Evolutionary conservation across 495 filamentous ascomycete genomes (phyloP), one percentile per base, ranked within the genome.

Genomic region (Aspergillus sclerotioniger): DNA sequence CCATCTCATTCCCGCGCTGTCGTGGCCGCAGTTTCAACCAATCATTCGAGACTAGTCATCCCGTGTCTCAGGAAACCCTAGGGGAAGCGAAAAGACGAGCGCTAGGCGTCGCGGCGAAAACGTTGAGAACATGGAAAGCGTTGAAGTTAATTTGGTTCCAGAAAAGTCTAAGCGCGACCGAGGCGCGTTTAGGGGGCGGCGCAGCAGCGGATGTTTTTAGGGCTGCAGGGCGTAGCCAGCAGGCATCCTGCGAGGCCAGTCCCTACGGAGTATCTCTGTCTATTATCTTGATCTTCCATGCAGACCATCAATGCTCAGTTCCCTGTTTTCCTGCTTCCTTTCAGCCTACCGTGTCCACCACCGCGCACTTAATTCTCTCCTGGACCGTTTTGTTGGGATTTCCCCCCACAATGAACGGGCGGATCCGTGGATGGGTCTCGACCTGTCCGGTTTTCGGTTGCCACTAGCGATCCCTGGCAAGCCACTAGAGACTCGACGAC

Each of bases 91-190:
- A 46, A 16, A n/a, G 41, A 15, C n/a, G 41, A 8, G 19, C n/a
- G 19, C n/a, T 20, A 21, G 17, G 20, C n/a, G 19, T 28, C 28
- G 28, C 20, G 46, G 21, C 46, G 21, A 49, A 49, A 49, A 49
- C n/a, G 46, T 49, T 49, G 46, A 49, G 46, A 49, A 25, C 12
- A 15, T 13, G 33, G 21, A 49, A 46, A 49, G 28, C 46, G 46
- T 49, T 49, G 46, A 49, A 29, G 17, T 20, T 49, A 49, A 35
- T 10, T 13, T 35, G 3, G 25, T 35, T 35, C 33, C 33, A 35
- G 33, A 35, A 35, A 35, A 35, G 13, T 9, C 9, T 35, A 9
- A 13, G 33, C 9, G 9, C 33, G 25, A 5, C 25, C 25, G 25
- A 25, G 5, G 25, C 25, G 25, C 3, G 33, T 35, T 35, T 35